Percentiles rank a stretch among this genome's conserved stretches.
phyloP scores from a whole-genome alignment of 306 rosid species.

The Pterocarpus macrocarpus region DNA sequence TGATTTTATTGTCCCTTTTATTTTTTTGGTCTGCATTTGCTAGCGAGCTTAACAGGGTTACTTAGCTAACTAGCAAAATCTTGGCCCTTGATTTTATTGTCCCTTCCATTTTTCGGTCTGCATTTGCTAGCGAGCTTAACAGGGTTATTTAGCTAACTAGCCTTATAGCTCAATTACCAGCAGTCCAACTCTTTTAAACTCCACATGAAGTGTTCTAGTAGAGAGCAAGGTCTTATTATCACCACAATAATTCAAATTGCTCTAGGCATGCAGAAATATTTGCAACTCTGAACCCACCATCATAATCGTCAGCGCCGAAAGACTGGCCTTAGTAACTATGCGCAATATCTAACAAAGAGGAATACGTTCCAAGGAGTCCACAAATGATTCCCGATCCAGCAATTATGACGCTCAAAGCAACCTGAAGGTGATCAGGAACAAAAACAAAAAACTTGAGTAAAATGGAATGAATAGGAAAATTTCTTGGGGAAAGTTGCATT shows the following conservation, averaged over 20 bases:
- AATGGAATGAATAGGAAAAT: slow-evolving; percentile 11
- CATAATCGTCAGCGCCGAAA: background rate
- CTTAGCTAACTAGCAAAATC: no score
- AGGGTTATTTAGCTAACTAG: no score
- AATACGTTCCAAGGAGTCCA: slow-evolving; percentile 66
- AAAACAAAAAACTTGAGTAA: background rate
- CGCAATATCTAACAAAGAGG: slow-evolving; percentile 51
- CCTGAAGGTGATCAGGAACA: slow-evolving; percentile 39
- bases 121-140: no score
- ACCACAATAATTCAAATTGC: background rate
- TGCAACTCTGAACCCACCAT: background rate
- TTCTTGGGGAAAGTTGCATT: background rate
- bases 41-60: no score
- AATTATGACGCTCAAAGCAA: slow-evolving; percentile 47
- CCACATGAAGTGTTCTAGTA: background rate
- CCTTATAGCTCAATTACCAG: no score
- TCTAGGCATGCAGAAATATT: background rate
- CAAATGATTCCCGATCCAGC: slow-evolving; percentile 53
- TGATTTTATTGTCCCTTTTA: no score
- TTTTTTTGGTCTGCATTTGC: no score
- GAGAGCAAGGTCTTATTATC: background rate
- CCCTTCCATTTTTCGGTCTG: no score
- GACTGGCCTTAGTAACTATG: slow-evolving; percentile 43
- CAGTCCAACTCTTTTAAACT: no score
- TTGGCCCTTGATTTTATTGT: no score